Evolutionary conservation across 169 alveolate species (phyloP), one percentile per base, ranked within the genome.

Genomic region (Eimeria acervulina): DNA sequence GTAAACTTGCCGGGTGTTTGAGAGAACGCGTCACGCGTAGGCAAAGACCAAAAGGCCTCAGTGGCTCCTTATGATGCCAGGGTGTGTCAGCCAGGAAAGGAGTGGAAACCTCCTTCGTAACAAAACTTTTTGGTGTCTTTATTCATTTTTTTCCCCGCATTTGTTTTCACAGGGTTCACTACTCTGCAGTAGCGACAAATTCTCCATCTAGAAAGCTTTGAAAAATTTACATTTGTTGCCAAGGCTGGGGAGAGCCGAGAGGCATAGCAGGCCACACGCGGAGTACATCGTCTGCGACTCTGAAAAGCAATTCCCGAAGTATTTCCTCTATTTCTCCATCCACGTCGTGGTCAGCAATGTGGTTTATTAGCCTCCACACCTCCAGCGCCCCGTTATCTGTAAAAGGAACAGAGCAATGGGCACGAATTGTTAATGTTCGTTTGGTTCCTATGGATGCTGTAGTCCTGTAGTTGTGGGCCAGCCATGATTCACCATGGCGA

Each of bases 201-300:
- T 72, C 83, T n/a, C 83, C 51, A 72, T 36, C 51, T 31, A 36
- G 52, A 15, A 72, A 36, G 83, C 51, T 17, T 17, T 36, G 12
- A 28, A 33, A 72, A 5, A 68, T 19, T 42, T 33, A 87, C 94
- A 63, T 59, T 33, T 59, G 59, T 51, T 42, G 81, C 94, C 94
- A 87, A 63, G 94, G 63, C 83, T 61, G 94, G 36, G 94, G 94
- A 26, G 61, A 38, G n/a, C 94, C 94, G n/a, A 61, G 55, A 26
- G 94, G 94, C 81, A 87, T 59, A 21, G 94, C 61, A 13, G 94
- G 94, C 94, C 94, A 87, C 8, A 59, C 42, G 44, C 44, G 28
- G 42, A 87, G 40, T 36, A 87, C 28, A 13, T 63, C 81, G n/a
- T 87, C 94, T 10, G 63, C 63, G 42, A 87, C 28, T 26, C 81